Evolutionary conservation across 1,284 basidiomycete genomes (phyloP), one percentile per base, ranked within the genome.

Genomic region (Malassezia sp.): DNA sequence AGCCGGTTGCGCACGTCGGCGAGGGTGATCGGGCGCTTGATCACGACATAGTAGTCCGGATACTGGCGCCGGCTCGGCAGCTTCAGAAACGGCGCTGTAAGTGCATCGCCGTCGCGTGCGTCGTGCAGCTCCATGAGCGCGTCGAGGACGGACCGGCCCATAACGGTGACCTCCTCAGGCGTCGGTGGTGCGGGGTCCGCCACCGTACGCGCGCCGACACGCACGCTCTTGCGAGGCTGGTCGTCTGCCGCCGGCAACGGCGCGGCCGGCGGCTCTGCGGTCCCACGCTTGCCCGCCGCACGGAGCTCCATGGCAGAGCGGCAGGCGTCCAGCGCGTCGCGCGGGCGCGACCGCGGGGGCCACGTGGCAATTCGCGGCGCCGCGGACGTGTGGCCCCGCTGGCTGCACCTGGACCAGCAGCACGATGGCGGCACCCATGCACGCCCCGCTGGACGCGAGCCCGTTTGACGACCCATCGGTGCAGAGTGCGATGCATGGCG

Each of bases 11-110:
- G 58, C 72, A 95, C 85, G 56, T 90, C 83, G 40, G 85, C 82
- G 43, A 93, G 75, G 21, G 85, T 80, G 57, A 91, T 82, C 26
- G 89, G 89, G 36, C 77, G 76, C 70, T 82, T 81, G 68, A 91
- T 91, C 37, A 79, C 73, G 59, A 80, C 79, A 73, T 91, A 93
- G 73, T 95, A 95, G 74, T 91, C 88, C n/a, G 87, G 81, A 71
- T 90, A 88, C 52, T 77, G 75, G 46, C 79, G 77, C 68, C 80
- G 81, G 45, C 81, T 78, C 6, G 87, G 87, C 55, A 85, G 77
- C 49, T 77, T 77, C 63, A 84, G 71, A 71, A 93, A 95, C 60
- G 81, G 80, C 45, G 75, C 67, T 14, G 83, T 77, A 42, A 88
- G 75, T 38, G 75, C 72, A 10, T 45, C 49, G 20, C 45, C 56